phyloP scores from a whole-genome alignment of 768 basidiomycete species.

The Kwoniella botswanensis region DNA sequence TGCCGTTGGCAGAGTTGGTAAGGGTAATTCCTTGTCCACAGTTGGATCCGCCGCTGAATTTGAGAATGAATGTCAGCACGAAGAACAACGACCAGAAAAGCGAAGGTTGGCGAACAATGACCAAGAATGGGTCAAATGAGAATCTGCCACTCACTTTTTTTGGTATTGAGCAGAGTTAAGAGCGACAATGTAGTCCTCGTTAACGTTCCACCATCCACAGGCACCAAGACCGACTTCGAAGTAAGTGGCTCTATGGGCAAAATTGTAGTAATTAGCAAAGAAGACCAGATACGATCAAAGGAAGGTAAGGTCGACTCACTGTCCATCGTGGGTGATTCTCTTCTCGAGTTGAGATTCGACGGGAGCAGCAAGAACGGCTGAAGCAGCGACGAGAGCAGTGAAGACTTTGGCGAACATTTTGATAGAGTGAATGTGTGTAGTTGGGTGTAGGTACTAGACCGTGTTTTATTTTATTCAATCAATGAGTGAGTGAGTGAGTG shows the following conservation, averaged over 20 bases:
- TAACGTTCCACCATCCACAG: constrained; percentile 38
- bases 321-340: constrained; percentile 38
- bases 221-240: constrained; percentile 45
- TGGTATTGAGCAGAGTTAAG: constrained; percentile 45
- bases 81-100: background rate
- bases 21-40: constrained; percentile 50
- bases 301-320: background rate
- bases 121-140: background rate
- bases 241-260: constrained; percentile 37
- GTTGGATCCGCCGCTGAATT: constrained; percentile 24
- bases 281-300: background rate
- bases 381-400: constrained; percentile 33
- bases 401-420: constrained; percentile 48
- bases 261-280: background rate
- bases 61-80: background rate
- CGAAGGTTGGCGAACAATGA: background rate
- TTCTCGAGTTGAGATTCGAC: constrained; percentile 38
- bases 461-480: background rate
- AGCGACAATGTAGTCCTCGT: constrained; percentile 48
- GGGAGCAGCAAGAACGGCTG: constrained; percentile 40
- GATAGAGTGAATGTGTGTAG: constrained; percentile 12
- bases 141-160: constrained; percentile 6
- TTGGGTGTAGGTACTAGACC: constrained; percentile 13
- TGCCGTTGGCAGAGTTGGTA: constrained; percentile 51
- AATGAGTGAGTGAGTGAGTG: constrained; percentile 2